Evolutionary conservation across 345 rosid species (phyloP).

Genomic region (Toxicodendron radicans): DNA sequence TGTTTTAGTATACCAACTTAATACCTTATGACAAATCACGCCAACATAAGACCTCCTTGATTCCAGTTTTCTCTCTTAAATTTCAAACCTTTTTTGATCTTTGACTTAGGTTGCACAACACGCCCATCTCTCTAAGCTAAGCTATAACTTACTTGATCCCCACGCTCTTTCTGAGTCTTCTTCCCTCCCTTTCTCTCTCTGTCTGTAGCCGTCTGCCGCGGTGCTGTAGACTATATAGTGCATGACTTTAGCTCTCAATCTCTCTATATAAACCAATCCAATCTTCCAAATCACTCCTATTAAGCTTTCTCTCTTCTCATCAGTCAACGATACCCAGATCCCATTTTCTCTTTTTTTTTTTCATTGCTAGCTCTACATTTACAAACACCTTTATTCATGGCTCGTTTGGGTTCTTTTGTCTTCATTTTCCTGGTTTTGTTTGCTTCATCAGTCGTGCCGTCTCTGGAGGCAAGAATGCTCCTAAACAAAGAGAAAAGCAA

Average conservation of each 20-base stretch:
- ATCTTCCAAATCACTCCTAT: neutral
- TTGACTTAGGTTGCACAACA: constrained; percentile 25
- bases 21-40: neutral
- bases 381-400: constrained; percentile 32
- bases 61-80: neutral
- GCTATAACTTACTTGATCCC: constrained; percentile 14
- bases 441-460: constrained; percentile 32
- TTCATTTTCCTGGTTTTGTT: constrained; percentile 33
- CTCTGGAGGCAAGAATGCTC: constrained; percentile 51
- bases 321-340: constrained; percentile 20
- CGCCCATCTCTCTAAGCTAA: neutral
- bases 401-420: constrained; percentile 34
- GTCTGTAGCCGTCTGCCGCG: constrained; percentile 12
- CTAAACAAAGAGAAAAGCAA: constrained; percentile 10
- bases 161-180: constrained; percentile 15
- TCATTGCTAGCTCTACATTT: neutral
- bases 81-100: constrained; percentile 7
- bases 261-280: neutral
- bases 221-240: neutral
- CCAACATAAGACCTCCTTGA: neutral
- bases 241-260: neutral
- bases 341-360: constrained; percentile 6
- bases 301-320: neutral
- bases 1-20: neutral
- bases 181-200: neutral